A percentile compares a stretch with the other conserved stretches of the same genome.
Conservation (phyloP, 148 eudicot genomes). For the Chenopodium berlandieri region DNA sequence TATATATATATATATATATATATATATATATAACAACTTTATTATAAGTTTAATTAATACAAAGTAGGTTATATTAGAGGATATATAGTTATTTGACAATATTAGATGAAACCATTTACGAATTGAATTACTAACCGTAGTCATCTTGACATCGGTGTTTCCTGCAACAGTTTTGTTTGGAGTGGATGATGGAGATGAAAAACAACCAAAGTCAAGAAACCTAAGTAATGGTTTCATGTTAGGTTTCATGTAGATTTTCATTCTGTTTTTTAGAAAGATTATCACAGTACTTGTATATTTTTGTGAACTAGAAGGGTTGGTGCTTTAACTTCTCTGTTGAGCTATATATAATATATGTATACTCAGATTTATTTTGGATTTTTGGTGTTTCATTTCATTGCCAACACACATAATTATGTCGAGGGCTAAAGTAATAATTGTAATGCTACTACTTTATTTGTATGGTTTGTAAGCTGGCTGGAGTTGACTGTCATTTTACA, state of each 20-base stretch:
- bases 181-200: background rate
- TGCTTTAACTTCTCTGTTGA: background rate
- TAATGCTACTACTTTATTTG: background rate
- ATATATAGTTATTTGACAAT: background rate
- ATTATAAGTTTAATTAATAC: no score
- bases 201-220: slow-evolving; percentile 24
- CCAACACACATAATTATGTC: background rate
- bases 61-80: no score
- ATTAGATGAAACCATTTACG: no score
- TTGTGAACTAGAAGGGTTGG: background rate
- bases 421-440: background rate
- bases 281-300: no score
- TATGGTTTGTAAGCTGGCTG: background rate
- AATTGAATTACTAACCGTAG: slow-evolving; percentile 16
- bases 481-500: background rate
- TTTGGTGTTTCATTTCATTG: no score
- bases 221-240: slow-evolving; percentile 12
- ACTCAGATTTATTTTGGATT: no score
- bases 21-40: no score
- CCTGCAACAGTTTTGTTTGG: background rate
- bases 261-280: background rate
- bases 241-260: slow-evolving; percentile 21
- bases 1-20: no score
- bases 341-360: background rate
- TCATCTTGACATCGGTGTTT: slow-evolving; percentile 2